phyloP scores from a whole-genome alignment of 1,139 yeast species.

The Protomyces pachydermus region DNA sequence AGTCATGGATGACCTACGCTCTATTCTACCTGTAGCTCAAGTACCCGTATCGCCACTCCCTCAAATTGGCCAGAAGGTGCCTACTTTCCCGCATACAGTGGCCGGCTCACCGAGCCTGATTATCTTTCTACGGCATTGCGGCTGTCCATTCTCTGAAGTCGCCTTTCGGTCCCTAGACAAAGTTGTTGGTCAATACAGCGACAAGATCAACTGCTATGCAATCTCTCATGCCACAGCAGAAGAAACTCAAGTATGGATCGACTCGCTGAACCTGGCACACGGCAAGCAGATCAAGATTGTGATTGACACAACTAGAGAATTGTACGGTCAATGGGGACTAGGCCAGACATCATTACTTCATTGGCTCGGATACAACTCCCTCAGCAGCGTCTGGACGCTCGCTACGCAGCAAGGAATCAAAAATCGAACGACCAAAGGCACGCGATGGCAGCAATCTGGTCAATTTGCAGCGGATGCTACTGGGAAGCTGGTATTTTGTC shows the following conservation, averaged over 20 bases:
- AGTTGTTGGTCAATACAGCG: conserved; percentile 1
- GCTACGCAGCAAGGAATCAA: conserved; percentile 18
- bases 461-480: background rate
- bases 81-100: conserved; percentile 5
- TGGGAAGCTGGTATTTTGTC: conserved; percentile 2
- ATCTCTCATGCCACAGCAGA: conserved; percentile 19
- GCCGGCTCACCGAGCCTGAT: background rate
- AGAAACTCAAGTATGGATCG: conserved; percentile 16
- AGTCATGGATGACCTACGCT: conserved; percentile 16
- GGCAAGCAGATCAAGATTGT: conserved; percentile 1
- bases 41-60: conserved; percentile 16
- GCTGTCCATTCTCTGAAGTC: conserved; percentile 19
- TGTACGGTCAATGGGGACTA: conserved; percentile 22
- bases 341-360: conserved; percentile 6
- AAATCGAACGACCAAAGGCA: conserved; percentile 17
- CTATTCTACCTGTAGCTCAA: conserved; percentile 1
- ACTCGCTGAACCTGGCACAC: background rate
- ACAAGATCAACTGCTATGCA: conserved; percentile 8
- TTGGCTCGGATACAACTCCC: conserved; percentile 8
- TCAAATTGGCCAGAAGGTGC: background rate
- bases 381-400: conserved; percentile 4
- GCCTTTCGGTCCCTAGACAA: conserved; percentile 5
- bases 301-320: conserved; percentile 2
- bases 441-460: conserved; percentile 23
- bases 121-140: conserved; percentile 19